These are phyloP conservation scores for Annulohypoxylon nitens DNA, from an alignment of 495 filamentous ascomycete species.

Conservation along the genomic window DNA sequence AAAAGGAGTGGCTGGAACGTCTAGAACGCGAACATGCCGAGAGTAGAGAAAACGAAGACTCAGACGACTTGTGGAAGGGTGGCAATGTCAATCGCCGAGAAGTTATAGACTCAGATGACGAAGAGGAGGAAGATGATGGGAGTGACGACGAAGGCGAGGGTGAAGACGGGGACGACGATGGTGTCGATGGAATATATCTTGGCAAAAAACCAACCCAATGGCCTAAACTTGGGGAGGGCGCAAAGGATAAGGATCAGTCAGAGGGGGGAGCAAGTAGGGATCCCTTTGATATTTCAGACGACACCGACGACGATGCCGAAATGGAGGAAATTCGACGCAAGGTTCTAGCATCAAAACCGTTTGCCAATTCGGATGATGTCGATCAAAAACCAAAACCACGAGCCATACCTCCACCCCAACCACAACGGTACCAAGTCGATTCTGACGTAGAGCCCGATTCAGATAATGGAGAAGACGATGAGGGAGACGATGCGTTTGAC, in stretches of 20 bases:
- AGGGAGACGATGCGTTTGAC: slow-evolving; percentile 73
- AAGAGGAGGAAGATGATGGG: slow-evolving; percentile 67
- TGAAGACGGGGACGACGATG: slow-evolving; percentile 49
- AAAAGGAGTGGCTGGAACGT: slow-evolving; percentile 88
- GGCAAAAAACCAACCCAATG: slow-evolving; percentile 63
- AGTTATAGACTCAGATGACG: slow-evolving; percentile 67
- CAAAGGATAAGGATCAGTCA: slow-evolving; percentile 52
- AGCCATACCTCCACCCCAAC: slow-evolving; percentile 67
- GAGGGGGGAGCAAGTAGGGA: slow-evolving; percentile 69
- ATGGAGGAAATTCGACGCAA: slow-evolving; percentile 91
- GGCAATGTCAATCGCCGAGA: slow-evolving; percentile 84
- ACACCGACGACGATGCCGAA: slow-evolving; percentile 84
- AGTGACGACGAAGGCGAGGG: slow-evolving; percentile 59
- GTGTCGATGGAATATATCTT: slow-evolving; percentile 68
- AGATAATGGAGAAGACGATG: slow-evolving; percentile 72
- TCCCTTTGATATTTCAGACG: slow-evolving; percentile 79
- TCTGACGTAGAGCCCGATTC: slow-evolving; percentile 81
- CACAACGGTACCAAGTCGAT: slow-evolving; percentile 65
- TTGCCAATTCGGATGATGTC: slow-evolving; percentile 71
- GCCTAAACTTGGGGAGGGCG: slow-evolving; percentile 49
- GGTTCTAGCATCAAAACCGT: slow-evolving; percentile 87
- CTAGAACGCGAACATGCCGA: slow-evolving; percentile 91
- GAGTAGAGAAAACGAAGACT: slow-evolving; percentile 74
- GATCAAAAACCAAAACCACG: slow-evolving; percentile 67
- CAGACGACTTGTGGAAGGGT: slow-evolving; percentile 80